Base-by-base conservation (phyloP, 2,329 filamentous ascomycete species). In the Colletotrichum kahawae region DNA sequence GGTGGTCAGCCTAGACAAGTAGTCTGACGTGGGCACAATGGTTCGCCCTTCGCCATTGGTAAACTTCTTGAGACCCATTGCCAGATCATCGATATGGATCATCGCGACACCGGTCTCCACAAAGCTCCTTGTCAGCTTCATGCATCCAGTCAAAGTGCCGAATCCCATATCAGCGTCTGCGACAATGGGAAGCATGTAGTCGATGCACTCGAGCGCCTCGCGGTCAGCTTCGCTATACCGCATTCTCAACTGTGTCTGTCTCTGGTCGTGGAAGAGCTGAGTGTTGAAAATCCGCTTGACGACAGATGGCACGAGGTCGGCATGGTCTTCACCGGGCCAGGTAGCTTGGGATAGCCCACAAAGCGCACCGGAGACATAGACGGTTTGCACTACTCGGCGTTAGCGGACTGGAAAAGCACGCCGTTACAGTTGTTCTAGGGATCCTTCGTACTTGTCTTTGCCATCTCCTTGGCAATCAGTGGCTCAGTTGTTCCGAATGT, bases 131-230 rank as follows among this genome's bases (percentile, higher is more conserved):
- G 82, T 82, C 80, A 85, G 82, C 79, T 87, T 86, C 79, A 86
- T 82, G 5, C 82, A 83, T 3, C 79, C 81, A 1, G 85, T 86
- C 60, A 86, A 73, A 14, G 80, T 81, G 7, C 84, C 85, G 56
- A 87, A 86, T 8, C 85, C 85, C 85, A 86, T 85, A 71, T 87
- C 85, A 8, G 81, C 84, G 72, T 86, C 85, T 5, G 85, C 85
- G 0, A 86, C 78, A 57, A 86, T 85, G 1, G 85, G 85, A 4
- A 82, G 81, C 69, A 86, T 71, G 75, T 83, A 86, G 70, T 86
- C 85, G 77, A 80, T 83, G 60, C 82, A 79, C 77, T 86, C 84
- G 2, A 85, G 77, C 4, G 73, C 57, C 9, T 77, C 79, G 2
- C 85, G 79, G 36, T 83, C 78, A 13, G 77, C 79, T 36, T 81